These are phyloP conservation scores for Backusella tuberculispora DNA, from an alignment of 192 early-diverging fungal species.

Conservation along the genomic window DNA sequence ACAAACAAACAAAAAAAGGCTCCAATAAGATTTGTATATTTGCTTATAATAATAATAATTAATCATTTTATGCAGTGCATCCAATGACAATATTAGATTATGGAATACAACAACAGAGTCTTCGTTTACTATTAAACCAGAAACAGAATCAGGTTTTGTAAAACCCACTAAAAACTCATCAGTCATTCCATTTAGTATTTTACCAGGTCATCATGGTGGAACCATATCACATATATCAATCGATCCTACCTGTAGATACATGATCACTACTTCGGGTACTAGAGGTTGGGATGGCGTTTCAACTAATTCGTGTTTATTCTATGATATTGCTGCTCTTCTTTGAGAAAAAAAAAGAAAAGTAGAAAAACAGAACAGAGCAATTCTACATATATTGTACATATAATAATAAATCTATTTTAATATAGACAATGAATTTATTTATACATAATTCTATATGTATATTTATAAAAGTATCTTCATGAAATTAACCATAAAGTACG, in stretches of 20 bases:
- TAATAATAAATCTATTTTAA: slow-evolving; percentile 8
- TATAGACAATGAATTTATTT: background rate
- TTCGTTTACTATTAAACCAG: slow-evolving; percentile 44
- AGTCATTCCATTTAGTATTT: slow-evolving; percentile 83
- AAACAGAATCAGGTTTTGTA: slow-evolving; percentile 22
- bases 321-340: slow-evolving; percentile 69
- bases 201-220: slow-evolving; percentile 94
- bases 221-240: slow-evolving; percentile 79
- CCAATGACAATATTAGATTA: slow-evolving; percentile 89
- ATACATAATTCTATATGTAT: background rate
- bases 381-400: slow-evolving; percentile 4
- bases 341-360: slow-evolving; percentile 18
- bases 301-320: slow-evolving; percentile 85
- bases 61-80: slow-evolving; percentile 60
- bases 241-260: slow-evolving; percentile 73
- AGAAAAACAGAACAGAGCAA: background rate
- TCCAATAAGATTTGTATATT: no score
- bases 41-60: no score
- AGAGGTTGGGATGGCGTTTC: slow-evolving; percentile 94
- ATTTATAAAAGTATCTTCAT: no score
- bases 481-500: no score
- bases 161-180: slow-evolving; percentile 34
- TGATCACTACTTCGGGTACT: slow-evolving; percentile 93
- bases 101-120: slow-evolving; percentile 76
- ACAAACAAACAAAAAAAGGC: no score